Base-by-base conservation (phyloP, 2,329 filamentous ascomycete genomes). In the Pyrenochaeta sp. region DNA sequence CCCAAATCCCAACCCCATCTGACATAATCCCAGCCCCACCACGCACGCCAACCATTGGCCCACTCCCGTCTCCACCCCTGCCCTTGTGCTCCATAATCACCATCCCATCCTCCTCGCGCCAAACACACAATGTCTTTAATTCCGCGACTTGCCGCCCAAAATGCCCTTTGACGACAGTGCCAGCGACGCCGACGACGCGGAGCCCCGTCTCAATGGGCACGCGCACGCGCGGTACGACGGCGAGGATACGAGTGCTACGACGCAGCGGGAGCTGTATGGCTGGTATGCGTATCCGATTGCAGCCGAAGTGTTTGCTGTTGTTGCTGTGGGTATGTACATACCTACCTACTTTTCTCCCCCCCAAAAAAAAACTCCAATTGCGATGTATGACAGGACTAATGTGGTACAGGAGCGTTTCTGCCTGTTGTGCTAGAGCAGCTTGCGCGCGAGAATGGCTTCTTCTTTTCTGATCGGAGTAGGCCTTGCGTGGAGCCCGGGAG, bases 221-320 rank as follows among this genome's bases (percentile, higher is more conserved):
- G n/a, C 17, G 22, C 35, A 30, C 8, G 28, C 31, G 3, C 56
- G 54, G 21, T 71, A 68, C 21, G 46, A 58, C 24, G 55, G 55
- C 35, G 66, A 70, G 58, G 67, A 71, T 36, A 86, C 82, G 10
- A 83, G 90, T n/a, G 83, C 86, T 24, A 96, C 91, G 4, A 94
- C 88, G 63, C 73, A 72, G 50, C 90, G 87, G 69, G 91, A 96
- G 78, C 80, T 96, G 51, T 78, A 83, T 31, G 91, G 90, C 48
- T 96, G 91, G 90, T 96, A 95, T 71, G 87, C 87, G 63, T 96
- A 96, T 76, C 86, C 87, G 21, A 93, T 94, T 75, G 91, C 91
- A 9, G 89, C 91, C 6, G 91, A 96, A 73, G 91, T 94, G 20
- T 97, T 95, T 71, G 89, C 93, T 17, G 89, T 96, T 41, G 96